Conservation (phyloP, 148 eudicot species). For the Persicaria maculosa region DNA sequence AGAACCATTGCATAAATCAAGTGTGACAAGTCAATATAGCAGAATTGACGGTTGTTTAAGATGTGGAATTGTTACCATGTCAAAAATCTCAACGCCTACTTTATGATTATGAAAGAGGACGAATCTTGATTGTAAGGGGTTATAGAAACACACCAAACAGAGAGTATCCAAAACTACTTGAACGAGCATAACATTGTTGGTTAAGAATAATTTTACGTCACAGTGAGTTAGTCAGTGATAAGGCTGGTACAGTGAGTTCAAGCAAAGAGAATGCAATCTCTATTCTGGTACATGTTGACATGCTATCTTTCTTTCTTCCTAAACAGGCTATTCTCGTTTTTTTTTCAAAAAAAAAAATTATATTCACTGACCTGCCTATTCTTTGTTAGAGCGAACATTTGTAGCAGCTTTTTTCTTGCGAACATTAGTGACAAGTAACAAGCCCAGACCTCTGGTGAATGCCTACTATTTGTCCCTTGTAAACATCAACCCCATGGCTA, state of each 20-base stretch:
- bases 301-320: not conserved
- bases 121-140: too few species aligned
- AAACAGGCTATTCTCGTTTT: too few species aligned
- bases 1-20: conserved; percentile 58
- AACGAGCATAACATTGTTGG: not conserved
- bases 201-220: not conserved
- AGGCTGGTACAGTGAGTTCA: not conserved
- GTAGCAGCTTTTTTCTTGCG: conserved; percentile 99
- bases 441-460: conserved; percentile 94
- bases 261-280: not conserved
- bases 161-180: not conserved
- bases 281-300: not conserved
- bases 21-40: not conserved
- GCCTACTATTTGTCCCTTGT: conserved; percentile 94
- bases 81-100: not conserved
- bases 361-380: conserved; percentile 48
- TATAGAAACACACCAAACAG: not conserved
- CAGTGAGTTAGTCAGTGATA: not conserved
- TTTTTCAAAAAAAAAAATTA: not conserved
- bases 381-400: conserved; percentile 92
- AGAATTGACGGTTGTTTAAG: not conserved
- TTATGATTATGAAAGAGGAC: too few species aligned
- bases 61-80: not conserved
- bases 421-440: conserved; percentile 81
- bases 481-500: conserved; percentile 71